These are phyloP conservation scores for Pterocarpus santalinus DNA, from an alignment of 306 rosid species.

Conservation along the genomic window DNA sequence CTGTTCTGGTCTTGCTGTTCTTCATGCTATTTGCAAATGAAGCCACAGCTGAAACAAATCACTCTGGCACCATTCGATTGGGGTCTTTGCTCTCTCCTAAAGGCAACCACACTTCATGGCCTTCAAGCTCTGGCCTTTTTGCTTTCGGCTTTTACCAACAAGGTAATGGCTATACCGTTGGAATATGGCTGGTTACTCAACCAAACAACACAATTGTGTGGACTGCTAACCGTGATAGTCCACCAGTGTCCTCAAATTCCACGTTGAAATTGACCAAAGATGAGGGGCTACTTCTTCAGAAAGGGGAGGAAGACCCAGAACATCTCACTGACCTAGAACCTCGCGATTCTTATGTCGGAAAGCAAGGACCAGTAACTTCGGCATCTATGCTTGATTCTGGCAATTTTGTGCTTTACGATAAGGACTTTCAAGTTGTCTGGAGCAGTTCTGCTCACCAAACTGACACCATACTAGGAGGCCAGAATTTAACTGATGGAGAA, in stretches of 20 bases:
- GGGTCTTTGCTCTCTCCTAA: slow-evolving; percentile 35
- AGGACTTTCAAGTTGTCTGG: background rate
- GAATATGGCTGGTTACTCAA: slow-evolving; percentile 44
- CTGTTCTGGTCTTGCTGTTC: background rate
- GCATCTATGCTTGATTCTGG: slow-evolving; percentile 57
- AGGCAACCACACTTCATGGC: slow-evolving; percentile 35
- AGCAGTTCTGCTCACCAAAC: background rate
- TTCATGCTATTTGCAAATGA: slow-evolving; percentile 2
- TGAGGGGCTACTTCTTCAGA: slow-evolving; percentile 18
- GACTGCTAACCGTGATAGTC: slow-evolving; percentile 44
- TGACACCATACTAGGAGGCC: slow-evolving; percentile 52
- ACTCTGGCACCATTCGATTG: background rate
- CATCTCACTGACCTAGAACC: fast-evolving
- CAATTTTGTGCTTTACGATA: slow-evolving; percentile 49
- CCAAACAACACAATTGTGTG: slow-evolving; percentile 38
- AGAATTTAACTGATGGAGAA: background rate
- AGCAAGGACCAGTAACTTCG: background rate
- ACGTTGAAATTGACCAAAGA: slow-evolving; percentile 21
- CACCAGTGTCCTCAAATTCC: slow-evolving; percentile 11
- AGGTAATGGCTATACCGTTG: slow-evolving; percentile 45
- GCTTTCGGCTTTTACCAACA: slow-evolving; percentile 52
- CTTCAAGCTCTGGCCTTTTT: slow-evolving; percentile 51
- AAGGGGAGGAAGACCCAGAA: background rate
- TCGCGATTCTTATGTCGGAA: too few relatives aligned
- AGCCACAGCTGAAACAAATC: background rate